Base-by-base conservation (phyloP, 2,329 filamentous ascomycete species). In the Hypoxylon sp. region DNA sequence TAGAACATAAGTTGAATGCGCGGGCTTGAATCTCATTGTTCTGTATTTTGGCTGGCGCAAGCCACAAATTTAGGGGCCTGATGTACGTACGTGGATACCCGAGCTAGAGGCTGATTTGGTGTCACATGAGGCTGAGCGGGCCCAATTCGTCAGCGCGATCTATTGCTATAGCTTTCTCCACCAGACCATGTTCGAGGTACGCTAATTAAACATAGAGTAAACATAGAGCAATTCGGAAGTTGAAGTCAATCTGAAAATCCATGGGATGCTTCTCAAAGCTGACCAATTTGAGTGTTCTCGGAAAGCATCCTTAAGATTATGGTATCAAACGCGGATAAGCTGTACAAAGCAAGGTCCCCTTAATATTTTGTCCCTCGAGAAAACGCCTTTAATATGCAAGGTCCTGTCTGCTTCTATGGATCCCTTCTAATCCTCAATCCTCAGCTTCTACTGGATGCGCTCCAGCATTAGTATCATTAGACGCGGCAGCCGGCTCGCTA, bases 301-400 rank as follows among this genome's bases (percentile, higher is more conserved):
- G 14, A 56, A 56, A 47, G 41, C 19, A 47, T 47, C 53, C 29
- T 19, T 60, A 60, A 7, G 4, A 56, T 62, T 43, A 48, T 69
- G 67, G 63, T 67, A 69, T 69, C 60, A 67, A 58, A 51, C 29
- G 55, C 47, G 21, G 16, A 25, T 47, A 54, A 56, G 59, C n/a
- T 21, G 27, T 54, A 45, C 25, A 63, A 30, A 59, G 30, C 19
- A 34, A 41, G 25, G 53, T 37, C 39, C 46, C 39, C 48, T 47
- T 27, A 6, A 3, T 47, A 21, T 5, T 43, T 56, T 41, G 19
- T 32, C 29, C 41, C 25, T 39, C 3, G 12, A 58, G 32, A 48
- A 54, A 66, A 63, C 51, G 41, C 62, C 55, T 46, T 21, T 52
- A 5, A 53, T 54, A 62, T 39, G 21, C 50, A 21, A 47, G 41